Percentiles rank a stretch among this genome's conserved stretches.
phyloP scores from a whole-genome alignment of 2,329 filamentous ascomycete genomes.

The Berkeleyomyces basicola region DNA sequence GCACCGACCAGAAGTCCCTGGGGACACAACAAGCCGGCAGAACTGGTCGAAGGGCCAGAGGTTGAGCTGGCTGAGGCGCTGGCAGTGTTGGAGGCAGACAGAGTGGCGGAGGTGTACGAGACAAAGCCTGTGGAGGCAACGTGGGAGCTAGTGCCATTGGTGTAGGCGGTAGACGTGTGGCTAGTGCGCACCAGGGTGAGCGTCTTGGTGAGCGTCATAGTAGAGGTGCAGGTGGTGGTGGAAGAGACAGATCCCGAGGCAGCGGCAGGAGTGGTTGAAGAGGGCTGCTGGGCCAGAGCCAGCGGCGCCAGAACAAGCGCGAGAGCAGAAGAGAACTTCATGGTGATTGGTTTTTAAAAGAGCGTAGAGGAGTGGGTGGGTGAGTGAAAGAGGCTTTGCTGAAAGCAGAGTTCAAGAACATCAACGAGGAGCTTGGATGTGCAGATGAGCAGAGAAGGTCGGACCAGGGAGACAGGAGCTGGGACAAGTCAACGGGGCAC shows the following conservation, averaged over 20 bases:
- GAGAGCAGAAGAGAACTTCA: constrained; percentile 28
- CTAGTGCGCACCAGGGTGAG: constrained; percentile 32
- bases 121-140: constrained; percentile 17
- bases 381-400: not conserved
- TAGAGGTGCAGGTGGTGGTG: constrained; percentile 31
- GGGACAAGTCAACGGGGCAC: not conserved
- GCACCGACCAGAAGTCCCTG: constrained; percentile 32
- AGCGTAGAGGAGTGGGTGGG: not conserved
- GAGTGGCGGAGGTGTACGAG: constrained; percentile 18
- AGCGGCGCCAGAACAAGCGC: constrained; percentile 36
- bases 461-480: not conserved
- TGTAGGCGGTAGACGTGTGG: constrained; percentile 22
- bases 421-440: not conserved
- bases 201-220: constrained; percentile 34
- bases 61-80: constrained; percentile 21
- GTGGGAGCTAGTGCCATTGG: constrained; percentile 22
- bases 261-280: constrained; percentile 5
- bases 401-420: no score
- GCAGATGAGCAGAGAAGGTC: not conserved
- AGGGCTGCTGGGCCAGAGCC: constrained; percentile 28
- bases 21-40: constrained; percentile 28
- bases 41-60: constrained; percentile 21
- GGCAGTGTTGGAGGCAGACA: constrained; percentile 16
- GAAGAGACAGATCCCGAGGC: constrained; percentile 22
- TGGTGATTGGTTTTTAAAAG: constrained; percentile 16